phyloP scores from a whole-genome alignment of 129 eudicot species.

The Lactuca saligna region DNA sequence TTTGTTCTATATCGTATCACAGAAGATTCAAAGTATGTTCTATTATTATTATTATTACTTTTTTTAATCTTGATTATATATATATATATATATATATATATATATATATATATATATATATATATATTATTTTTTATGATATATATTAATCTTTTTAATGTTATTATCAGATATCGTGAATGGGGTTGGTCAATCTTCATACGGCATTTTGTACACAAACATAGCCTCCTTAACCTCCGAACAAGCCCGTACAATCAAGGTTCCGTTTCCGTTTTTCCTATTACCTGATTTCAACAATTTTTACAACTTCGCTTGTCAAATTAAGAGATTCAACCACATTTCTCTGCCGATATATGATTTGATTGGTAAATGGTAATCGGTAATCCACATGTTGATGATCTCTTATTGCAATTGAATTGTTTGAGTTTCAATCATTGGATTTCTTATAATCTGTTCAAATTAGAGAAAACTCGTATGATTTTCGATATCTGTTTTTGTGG shows the following conservation, averaged over 20 bases:
- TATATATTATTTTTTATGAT: constrained; percentile 1
- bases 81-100: no score
- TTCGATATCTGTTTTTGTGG: no score
- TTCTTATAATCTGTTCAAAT: background rate
- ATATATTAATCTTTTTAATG: background rate
- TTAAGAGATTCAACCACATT: background rate
- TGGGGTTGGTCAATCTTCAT: constrained; percentile 39
- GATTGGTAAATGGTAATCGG: background rate
- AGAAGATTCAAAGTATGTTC: constrained; percentile 80
- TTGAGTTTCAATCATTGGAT: background rate
- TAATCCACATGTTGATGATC: background rate
- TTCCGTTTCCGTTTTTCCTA: background rate
- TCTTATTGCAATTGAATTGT: background rate
- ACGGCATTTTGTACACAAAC: background rate
- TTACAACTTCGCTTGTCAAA: background rate
- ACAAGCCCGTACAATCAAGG: constrained; percentile 74
- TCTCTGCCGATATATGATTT: background rate
- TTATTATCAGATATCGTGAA: constrained; percentile 71
- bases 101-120: no score
- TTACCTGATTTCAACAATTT: background rate
- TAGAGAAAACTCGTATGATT: background rate
- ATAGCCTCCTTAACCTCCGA: constrained; percentile 65
- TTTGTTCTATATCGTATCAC: constrained; percentile 84
- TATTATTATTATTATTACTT: background rate
- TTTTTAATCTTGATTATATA: background rate